Conservation (phyloP, 2,329 filamentous ascomycete species). For the Xylariaceae sp. region DNA sequence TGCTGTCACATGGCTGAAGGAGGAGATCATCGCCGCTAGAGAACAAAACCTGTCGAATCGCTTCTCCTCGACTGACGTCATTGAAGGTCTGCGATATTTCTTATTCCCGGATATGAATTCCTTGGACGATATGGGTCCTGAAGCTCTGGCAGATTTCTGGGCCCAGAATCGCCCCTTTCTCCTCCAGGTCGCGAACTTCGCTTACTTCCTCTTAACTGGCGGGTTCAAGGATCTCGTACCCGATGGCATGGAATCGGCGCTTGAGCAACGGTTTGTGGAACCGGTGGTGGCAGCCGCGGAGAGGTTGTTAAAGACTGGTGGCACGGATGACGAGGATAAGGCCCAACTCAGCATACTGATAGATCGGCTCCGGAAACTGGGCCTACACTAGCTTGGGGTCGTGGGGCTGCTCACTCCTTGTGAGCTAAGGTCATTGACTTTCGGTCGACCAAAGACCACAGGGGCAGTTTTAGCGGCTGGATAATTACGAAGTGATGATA, state of each 20-base stretch:
- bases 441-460: too few relatives aligned
- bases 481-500: not conserved
- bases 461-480: too few relatives aligned
- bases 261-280: constrained; percentile 61
- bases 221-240: constrained; percentile 54
- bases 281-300: constrained; percentile 52
- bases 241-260: constrained; percentile 57
- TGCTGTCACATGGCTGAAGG: constrained; percentile 65
- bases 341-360: constrained; percentile 47
- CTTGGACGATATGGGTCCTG: constrained; percentile 46
- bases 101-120: constrained; percentile 61
- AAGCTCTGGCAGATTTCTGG: constrained; percentile 55
- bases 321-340: constrained; percentile 36
- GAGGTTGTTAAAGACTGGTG: constrained; percentile 36
- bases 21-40: constrained; percentile 58
- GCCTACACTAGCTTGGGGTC: constrained; percentile 38
- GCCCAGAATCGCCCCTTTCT: constrained; percentile 55
- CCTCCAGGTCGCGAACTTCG: constrained; percentile 64
- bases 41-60: constrained; percentile 34
- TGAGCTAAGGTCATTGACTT: too few relatives aligned
- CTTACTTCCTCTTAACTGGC: constrained; percentile 56
- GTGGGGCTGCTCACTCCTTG: not conserved
- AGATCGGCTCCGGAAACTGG: constrained; percentile 46
- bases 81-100: constrained; percentile 63
- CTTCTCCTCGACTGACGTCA: constrained; percentile 57